Evolutionary conservation across 129 eudicot species (phyloP).

Genomic region (Chrysanthemum makinoi): DNA sequence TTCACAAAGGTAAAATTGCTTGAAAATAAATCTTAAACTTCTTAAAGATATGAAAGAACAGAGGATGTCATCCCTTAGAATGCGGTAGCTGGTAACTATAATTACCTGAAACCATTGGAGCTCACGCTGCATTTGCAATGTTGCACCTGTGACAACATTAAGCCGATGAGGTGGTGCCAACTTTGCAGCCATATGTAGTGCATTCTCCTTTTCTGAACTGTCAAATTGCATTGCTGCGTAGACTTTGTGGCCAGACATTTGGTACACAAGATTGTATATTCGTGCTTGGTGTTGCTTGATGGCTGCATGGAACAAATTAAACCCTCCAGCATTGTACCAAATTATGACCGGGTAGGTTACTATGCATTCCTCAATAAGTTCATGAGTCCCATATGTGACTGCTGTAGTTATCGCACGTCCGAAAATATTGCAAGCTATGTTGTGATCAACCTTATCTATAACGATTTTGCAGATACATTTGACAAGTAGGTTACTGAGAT

Average conservation of each 20-base stretch:
- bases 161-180: constrained; percentile 36
- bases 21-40: too few species aligned
- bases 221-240: not conserved
- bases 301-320: constrained; percentile 10
- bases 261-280: constrained; percentile 12
- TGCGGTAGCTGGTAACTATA: too few species aligned
- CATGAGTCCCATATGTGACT: constrained; percentile 6
- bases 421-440: not conserved
- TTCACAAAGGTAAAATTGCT: too few species aligned
- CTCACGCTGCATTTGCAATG: constrained; percentile 7
- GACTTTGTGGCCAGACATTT: constrained; percentile 1
- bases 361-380: constrained; percentile 16
- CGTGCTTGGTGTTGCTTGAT: constrained; percentile 8
- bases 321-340: not conserved
- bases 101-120: constrained; percentile 19
- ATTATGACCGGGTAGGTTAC: constrained; percentile 10
- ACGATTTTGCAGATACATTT: constrained; percentile 4
- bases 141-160: constrained; percentile 32
- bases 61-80: too few species aligned
- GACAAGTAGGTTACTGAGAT: not conserved
- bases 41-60: too few species aligned
- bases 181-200: constrained; percentile 41
- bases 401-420: not conserved
- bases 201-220: not conserved
- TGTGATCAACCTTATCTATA: not conserved